Base-by-base conservation (phyloP, 805 yeast genomes). In the Starmerella apicola region DNA sequence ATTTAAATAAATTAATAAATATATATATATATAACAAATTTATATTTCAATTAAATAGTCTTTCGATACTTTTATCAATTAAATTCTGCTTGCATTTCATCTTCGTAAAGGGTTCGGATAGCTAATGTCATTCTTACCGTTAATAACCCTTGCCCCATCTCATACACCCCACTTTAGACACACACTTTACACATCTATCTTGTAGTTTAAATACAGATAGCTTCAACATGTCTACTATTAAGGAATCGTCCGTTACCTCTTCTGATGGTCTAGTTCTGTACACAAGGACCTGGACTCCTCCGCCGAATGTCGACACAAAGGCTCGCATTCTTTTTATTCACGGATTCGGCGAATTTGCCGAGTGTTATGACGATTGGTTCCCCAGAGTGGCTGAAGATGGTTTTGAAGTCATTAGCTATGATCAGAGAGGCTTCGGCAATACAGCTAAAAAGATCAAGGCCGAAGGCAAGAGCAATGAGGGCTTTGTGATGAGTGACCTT, bases 381-480 rank as follows among this genome's bases (percentile, higher is more conserved):
- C 50, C 57, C 5, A 28, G 34, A 2, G 41, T 62, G 5, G 53
- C 60, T 4, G 43, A 34, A 10, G 45, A 39, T 1, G 67, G 66
- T 26, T 56, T 54, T 45, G 62, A 56, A 34, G 56, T 60, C n/a
- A 51, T 57, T 6, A 49, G 50, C 10, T 60, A 56, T 39, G 67
- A 63, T 43, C 65, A 60, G 50, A 57, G 67, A 12, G 68, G 68
- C 1, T 55, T 55, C 28, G 67, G 67, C 17, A 39, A 40, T 20
- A 58, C 65, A 2, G 55, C 63, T 21, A 42, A 41, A 23, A 22
- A 45, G 24, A 39, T 44, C 22, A 48, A 51, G 36, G 49, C 50
- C n/a, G 52, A 44, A 38, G 65, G 63, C 15, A 27, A 48, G 32
- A 55, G 58, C 31, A 53, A 53, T 42, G 65, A 62, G 39, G 39